phyloP scores from a whole-genome alignment of 768 basidiomycete genomes.

The Suillus bovinus region DNA sequence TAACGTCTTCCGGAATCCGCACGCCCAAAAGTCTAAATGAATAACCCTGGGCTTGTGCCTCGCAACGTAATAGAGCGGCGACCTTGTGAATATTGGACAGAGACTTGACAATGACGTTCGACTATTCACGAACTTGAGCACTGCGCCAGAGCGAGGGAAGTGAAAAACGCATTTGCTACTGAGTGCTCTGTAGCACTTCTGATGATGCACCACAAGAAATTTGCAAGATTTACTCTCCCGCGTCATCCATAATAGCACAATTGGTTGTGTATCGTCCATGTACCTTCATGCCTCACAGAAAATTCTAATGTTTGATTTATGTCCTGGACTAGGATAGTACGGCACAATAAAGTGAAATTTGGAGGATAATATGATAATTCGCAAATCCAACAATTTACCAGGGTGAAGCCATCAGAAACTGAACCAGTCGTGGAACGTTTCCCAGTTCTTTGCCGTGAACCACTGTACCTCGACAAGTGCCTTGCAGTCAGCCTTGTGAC shows the following conservation, averaged over 20 bases:
- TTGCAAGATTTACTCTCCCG: conserved; percentile 97
- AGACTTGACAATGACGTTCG: conserved; percentile 49
- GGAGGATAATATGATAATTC: background rate
- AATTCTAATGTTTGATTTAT: background rate
- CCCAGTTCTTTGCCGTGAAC: background rate
- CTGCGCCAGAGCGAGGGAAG: conserved; percentile 87
- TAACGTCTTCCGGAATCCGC: too few species aligned
- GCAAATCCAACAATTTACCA: background rate
- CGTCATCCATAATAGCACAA: conserved; percentile 39
- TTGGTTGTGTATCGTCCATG: background rate
- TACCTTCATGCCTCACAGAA: background rate
- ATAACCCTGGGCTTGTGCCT: too few species aligned
- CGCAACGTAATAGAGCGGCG: too few species aligned
- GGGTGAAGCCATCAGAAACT: background rate
- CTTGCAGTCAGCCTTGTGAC: background rate
- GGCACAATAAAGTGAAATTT: background rate
- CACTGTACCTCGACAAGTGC: background rate
- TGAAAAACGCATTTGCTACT: too few species aligned
- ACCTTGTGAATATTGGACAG: too few species aligned
- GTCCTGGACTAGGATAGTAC: background rate
- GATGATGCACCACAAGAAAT: too few species aligned
- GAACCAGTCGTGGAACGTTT: background rate
- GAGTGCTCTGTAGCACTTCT: too few species aligned
- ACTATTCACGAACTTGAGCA: conserved; percentile 73
- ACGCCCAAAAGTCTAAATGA: too few species aligned